Percentiles rank a stretch among this genome's conserved stretches.
These are phyloP conservation scores for Aspergillus ustus DNA, from an alignment of 2,329 filamentous ascomycete species.

Conservation along the genomic window DNA sequence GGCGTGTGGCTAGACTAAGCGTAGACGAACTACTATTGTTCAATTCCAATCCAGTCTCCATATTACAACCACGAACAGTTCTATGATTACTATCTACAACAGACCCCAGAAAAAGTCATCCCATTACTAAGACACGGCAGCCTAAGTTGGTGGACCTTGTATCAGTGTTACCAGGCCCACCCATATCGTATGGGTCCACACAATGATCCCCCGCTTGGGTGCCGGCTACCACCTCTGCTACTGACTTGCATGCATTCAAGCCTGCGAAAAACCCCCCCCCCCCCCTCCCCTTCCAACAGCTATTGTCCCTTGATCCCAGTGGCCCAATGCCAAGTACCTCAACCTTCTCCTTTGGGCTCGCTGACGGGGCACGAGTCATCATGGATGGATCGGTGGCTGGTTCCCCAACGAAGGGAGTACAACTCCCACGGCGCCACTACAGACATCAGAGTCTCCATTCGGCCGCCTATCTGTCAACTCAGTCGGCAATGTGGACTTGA, in stretches of 20 bases:
- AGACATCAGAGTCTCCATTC: slow-evolving; percentile 18
- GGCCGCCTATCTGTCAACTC: slow-evolving; percentile 13
- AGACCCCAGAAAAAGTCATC: neutral
- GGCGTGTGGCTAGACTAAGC: neutral
- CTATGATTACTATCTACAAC: neutral
- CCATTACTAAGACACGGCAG: neutral
- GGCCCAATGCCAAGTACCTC: slow-evolving; percentile 15
- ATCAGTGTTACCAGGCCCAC: slow-evolving; percentile 6
- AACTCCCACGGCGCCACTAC: slow-evolving; percentile 18
- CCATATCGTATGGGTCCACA: neutral
- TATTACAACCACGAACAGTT: neutral
- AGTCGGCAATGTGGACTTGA: slow-evolving; percentile 12
- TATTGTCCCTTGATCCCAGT: slow-evolving; percentile 16
- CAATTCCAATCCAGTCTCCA: neutral
- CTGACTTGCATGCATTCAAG: slow-evolving; percentile 18
- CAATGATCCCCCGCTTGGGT: neutral
- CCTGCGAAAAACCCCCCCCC: slow-evolving; percentile 13
- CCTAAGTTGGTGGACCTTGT: neutral
- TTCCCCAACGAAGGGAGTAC: slow-evolving; percentile 16
- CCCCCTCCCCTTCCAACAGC: slow-evolving; percentile 14
- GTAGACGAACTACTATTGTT: neutral
- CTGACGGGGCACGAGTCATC: slow-evolving; percentile 21
- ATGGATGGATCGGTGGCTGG: slow-evolving; percentile 23
- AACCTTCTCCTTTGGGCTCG: slow-evolving; percentile 14
- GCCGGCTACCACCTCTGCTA: neutral